A percentile compares a stretch with the other conserved stretches of the same genome.
phyloP scores from a whole-genome alignment of 225 moss, liverwort and hornwort species.

The Lunularia cruciata region DNA sequence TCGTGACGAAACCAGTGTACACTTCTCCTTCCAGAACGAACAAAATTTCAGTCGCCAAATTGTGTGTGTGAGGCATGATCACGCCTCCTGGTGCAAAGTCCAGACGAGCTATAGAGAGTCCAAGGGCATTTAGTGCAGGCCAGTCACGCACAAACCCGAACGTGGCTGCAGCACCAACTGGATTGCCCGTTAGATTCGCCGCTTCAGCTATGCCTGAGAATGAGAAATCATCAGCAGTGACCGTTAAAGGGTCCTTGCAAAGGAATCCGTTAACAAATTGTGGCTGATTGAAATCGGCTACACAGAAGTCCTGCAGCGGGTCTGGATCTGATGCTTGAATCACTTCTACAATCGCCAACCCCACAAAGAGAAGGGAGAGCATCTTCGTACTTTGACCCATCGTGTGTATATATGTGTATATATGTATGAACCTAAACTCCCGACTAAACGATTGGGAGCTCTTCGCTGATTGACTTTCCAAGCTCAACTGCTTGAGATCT shows the following conservation, averaged over 20 bases:
- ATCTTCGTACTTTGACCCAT: too few relatives aligned
- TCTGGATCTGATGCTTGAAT: slow-evolving; percentile 17
- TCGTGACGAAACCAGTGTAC: slow-evolving; percentile 7
- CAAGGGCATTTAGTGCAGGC: slow-evolving; percentile 1
- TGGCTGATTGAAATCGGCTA: background rate
- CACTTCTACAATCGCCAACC: too few relatives aligned
- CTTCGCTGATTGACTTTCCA: too few relatives aligned
- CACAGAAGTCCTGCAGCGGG: slow-evolving; percentile 9
- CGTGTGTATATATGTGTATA: too few relatives aligned
- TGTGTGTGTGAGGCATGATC: slow-evolving; percentile 3
- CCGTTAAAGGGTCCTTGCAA: background rate
- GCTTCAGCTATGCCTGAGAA: background rate
- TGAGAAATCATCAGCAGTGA: background rate
- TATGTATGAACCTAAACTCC: too few relatives aligned
- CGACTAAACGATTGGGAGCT: too few relatives aligned
- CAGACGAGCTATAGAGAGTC: background rate
- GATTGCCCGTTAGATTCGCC: background rate
- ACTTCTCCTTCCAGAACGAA: slow-evolving; percentile 2
- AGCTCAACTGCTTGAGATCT: too few relatives aligned
- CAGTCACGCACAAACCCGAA: background rate
- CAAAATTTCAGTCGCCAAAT: background rate
- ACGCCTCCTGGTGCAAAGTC: background rate
- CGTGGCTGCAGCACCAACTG: background rate
- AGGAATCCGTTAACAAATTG: background rate
- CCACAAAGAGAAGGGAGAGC: too few relatives aligned